Evolutionary conservation across 495 filamentous ascomycete genomes (phyloP).

Genomic region (Hypoxylon trugodes): DNA sequence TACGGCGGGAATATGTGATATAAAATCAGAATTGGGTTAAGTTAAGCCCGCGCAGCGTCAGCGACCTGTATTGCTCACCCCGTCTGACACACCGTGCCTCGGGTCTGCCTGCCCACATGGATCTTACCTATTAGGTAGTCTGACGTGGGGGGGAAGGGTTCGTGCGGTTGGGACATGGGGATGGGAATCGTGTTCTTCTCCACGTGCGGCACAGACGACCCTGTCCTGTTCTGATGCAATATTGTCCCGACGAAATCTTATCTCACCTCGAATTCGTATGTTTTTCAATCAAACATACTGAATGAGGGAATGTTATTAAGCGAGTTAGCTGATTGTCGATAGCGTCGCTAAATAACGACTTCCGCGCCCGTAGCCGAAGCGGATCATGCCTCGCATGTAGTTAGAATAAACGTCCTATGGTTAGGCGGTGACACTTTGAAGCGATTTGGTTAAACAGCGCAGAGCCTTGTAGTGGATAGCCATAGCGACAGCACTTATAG

Average conservation of each 20-base stretch:
- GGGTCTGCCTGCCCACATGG: too few species aligned
- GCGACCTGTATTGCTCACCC: not conserved
- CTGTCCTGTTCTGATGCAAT: too few species aligned
- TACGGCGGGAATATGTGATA: slow-evolving; percentile 5
- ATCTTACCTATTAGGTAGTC: too few species aligned
- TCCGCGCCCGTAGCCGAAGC: not conserved
- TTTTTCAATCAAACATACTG: too few species aligned
- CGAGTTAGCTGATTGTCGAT: too few species aligned
- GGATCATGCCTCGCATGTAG: not conserved
- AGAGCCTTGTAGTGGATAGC: not conserved
- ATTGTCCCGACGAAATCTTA: slow-evolving; percentile 10
- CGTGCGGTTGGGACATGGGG: slow-evolving; percentile 9
- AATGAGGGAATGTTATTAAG: not conserved
- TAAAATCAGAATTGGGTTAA: slow-evolving; percentile 6
- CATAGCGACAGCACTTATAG: slow-evolving; percentile 21
- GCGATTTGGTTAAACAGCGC: slow-evolving; percentile 4
- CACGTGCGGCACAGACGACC: slow-evolving; percentile 20
- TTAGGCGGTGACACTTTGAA: slow-evolving; percentile 2
- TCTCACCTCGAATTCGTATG: too few species aligned
- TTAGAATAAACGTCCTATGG: not conserved
- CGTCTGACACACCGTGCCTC: not conserved
- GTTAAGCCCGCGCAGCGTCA: too few species aligned
- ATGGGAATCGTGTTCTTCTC: not conserved
- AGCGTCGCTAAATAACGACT: too few species aligned
- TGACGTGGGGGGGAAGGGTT: not conserved